Evolutionary conservation across 108 stramenopile genomes (phyloP), one percentile per base, ranked within the genome.

Genomic region (Skeletonema menzelii): DNA sequence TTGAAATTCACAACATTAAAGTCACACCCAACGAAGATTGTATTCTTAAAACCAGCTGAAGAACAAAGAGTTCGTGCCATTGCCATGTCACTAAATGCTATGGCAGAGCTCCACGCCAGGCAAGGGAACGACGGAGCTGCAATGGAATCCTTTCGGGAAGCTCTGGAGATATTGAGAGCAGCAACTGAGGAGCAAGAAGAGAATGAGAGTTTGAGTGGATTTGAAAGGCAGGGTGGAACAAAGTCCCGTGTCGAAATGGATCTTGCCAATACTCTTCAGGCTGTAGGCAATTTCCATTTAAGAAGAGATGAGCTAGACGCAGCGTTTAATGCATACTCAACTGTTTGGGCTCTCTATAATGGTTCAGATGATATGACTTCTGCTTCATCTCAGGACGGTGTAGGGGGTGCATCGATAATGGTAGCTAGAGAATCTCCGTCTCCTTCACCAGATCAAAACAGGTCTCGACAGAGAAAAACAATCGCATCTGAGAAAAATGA

Each of bases 101-200:
- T 77, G 35, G 76, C 71, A 2, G 27, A 35, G 12, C 42, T 77
- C 13, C 71, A 77, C 44, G 70, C 70, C 8, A 22, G 15, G 20
- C 49, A 53, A 2, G 70, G 70, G 7, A 65, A 77, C 19, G 76
- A 77, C 62, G 67, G 71, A 1, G 46, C 56, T 2, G 76, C 76
- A 28, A 77, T 77, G 71, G 76, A 72, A 35, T 34, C 76, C 14
- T 77, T 69, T 53, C 40, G 65, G 3, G 76, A 77, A 34, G 70
- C 76, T 35, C 65, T 77, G 62, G 76, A 77, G 35, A 76, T 76
- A 40, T 35, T 78, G 47, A 55, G 72, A 30, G 72, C 77, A n/a
- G 73, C 77, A 4, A 87, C 82, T 37, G 89, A 78, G 17, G 78
- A 82, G 35, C 35, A 37, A 46, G 76, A 65, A 7, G 79, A 63